Evolutionary conservation across 2,329 filamentous ascomycete genomes (phyloP).

Genomic region (Leptoxyphium fumago): DNA sequence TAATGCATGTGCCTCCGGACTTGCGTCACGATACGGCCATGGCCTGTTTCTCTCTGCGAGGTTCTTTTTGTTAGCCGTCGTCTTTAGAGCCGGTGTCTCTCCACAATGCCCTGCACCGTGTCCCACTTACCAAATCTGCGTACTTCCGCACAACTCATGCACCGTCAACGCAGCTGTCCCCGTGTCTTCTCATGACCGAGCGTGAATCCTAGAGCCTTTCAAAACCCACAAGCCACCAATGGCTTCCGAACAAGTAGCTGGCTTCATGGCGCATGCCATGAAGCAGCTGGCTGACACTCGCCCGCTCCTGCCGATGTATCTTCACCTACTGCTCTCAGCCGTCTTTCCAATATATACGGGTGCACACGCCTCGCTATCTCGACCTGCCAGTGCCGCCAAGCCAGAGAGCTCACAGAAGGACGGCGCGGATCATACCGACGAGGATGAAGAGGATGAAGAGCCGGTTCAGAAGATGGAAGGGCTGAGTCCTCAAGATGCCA

Average conservation of each 20-base stretch:
- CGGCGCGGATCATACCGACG: conserved; percentile 32
- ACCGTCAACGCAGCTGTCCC: too few relatives aligned
- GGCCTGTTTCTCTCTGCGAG: too few relatives aligned
- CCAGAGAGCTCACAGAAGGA: conserved; percentile 30
- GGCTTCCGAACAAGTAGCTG: not conserved
- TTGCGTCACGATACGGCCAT: too few relatives aligned
- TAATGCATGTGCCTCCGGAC: too few relatives aligned
- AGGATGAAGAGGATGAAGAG: conserved; percentile 40
- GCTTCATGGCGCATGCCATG: conserved; percentile 12
- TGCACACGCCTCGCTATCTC: conserved; percentile 69
- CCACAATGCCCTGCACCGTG: too few relatives aligned
- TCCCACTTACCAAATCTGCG: too few relatives aligned
- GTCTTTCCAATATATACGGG: conserved; percentile 73
- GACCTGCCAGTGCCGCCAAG: conserved; percentile 64
- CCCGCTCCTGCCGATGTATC: conserved; percentile 40
- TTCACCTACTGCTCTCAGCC: conserved; percentile 52
- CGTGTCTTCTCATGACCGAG: too few relatives aligned
- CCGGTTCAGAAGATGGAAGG: conserved; percentile 48
- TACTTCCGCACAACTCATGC: too few relatives aligned
- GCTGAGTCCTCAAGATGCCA: conserved; percentile 61
- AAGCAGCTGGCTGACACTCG: conserved; percentile 3
- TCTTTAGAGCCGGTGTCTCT: too few relatives aligned
- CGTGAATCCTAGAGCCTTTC: too few relatives aligned
- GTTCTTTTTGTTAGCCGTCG: too few relatives aligned
- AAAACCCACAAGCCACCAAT: not conserved